Conservation (phyloP, 352 stramenopile genomes). For the Phytophthora brassicae region DNA sequence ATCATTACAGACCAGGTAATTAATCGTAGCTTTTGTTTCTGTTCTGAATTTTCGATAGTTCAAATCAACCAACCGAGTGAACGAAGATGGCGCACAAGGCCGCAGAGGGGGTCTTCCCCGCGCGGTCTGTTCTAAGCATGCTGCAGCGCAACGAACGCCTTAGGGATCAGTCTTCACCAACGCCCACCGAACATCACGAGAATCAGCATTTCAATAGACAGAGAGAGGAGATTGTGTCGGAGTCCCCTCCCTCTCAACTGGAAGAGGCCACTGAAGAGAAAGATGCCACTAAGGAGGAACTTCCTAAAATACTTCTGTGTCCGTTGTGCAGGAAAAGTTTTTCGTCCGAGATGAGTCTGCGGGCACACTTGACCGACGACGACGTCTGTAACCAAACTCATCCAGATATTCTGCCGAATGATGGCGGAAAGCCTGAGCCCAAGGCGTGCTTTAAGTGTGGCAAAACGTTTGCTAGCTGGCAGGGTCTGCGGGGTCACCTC, state of each 20-base stretch:
- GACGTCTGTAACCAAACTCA: slow-evolving; percentile 4
- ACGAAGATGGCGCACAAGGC: slow-evolving; percentile 16
- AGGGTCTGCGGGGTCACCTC: slow-evolving; percentile 28
- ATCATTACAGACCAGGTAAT: slow-evolving; percentile 7
- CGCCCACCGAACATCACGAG: slow-evolving; percentile 6
- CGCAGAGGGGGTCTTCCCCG: slow-evolving; percentile 13
- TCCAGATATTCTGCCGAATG: neutral
- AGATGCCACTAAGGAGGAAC: neutral
- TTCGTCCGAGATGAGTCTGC: slow-evolving; percentile 15
- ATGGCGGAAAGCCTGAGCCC: slow-evolving; percentile 7
- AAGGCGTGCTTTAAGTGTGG: slow-evolving; percentile 35
- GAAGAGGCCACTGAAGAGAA: slow-evolving; percentile 3
- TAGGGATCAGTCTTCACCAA: slow-evolving; percentile 4
- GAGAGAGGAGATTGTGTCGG: slow-evolving; percentile 13
- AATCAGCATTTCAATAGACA: slow-evolving; percentile 13
- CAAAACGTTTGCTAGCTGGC: slow-evolving; percentile 34
- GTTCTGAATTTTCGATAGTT: neutral
- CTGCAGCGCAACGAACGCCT: slow-evolving; percentile 14
- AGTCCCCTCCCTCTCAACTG: slow-evolving; percentile 19
- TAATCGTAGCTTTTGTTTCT: no score
- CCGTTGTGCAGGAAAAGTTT: slow-evolving; percentile 20
- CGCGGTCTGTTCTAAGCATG: slow-evolving; percentile 9
- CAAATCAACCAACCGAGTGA: slow-evolving; percentile 5
- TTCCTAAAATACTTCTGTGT: neutral
- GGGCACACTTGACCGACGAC: slow-evolving; percentile 13